Evolutionary conservation across 2,329 filamentous ascomycete species (phyloP).

Genomic region (Geosmithia flava): DNA sequence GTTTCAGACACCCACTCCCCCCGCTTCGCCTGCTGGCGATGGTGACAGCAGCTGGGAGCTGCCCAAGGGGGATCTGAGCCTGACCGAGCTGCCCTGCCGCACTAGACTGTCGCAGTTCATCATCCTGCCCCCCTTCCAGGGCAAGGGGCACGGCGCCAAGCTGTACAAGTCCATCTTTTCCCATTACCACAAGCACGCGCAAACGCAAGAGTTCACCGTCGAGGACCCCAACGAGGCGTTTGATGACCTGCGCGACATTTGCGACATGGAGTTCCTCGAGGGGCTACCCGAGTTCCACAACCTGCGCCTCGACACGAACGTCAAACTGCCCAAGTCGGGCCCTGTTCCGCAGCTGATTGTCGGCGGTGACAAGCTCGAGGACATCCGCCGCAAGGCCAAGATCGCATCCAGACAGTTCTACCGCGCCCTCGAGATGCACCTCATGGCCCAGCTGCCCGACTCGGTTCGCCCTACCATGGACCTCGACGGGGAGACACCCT

Average conservation of each 20-base stretch:
- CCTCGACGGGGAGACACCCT: conserved; percentile 26
- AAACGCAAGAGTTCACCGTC: conserved; percentile 74
- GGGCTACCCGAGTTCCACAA: conserved; percentile 42
- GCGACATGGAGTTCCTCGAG: conserved; percentile 56
- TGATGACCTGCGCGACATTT: conserved; percentile 65
- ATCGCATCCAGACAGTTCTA: conserved; percentile 67
- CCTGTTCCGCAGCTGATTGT: conserved; percentile 40
- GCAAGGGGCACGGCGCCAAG: conserved; percentile 62
- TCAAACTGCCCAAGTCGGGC: conserved; percentile 35
- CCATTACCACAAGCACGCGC: conserved; percentile 51
- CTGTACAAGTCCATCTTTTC: conserved; percentile 75
- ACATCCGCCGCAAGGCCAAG: conserved; percentile 50
- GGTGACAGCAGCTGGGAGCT: conserved; percentile 25
- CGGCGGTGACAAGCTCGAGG: conserved; percentile 40
- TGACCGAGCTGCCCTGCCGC: conserved; percentile 57
- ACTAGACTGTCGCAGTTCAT: conserved; percentile 88
- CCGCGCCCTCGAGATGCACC: conserved; percentile 64
- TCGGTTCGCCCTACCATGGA: conserved; percentile 41
- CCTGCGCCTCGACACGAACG: conserved; percentile 39
- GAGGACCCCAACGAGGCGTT: conserved; percentile 89
- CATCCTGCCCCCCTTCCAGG: conserved; percentile 78
- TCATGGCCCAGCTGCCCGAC: conserved; percentile 46
- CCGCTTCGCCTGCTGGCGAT: conserved; percentile 20
- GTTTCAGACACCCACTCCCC: conserved; percentile 35
- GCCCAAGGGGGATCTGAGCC: conserved; percentile 29